Conservation (phyloP, 441 rosid genomes). For the Cnidoscolus chayamansa region DNA sequence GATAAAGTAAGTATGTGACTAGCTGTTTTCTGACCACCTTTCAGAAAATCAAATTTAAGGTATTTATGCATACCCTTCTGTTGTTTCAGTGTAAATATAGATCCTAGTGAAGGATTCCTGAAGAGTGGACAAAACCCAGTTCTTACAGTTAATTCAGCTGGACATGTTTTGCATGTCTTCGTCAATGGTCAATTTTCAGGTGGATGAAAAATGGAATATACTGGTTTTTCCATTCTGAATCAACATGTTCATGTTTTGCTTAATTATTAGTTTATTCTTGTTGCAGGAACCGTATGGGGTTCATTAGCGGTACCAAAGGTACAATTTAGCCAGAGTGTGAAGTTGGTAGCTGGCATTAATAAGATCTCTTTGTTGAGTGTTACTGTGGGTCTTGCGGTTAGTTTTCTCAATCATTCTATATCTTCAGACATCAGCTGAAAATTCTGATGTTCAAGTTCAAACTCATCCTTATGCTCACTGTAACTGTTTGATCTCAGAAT, state of each 20-base stretch:
- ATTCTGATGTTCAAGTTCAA: neutral
- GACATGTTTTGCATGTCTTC: constrained; percentile 94
- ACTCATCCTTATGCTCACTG: neutral
- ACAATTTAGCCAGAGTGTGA: constrained; percentile 54
- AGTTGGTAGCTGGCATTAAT: constrained; percentile 66
- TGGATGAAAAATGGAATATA: constrained; percentile 19
- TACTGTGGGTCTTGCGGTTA: constrained; percentile 89
- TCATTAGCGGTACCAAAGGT: constrained; percentile 67
- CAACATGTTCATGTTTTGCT: constrained; percentile 1
- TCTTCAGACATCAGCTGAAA: neutral
- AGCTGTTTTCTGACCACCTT: too few species aligned
- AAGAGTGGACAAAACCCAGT: constrained; percentile 69
- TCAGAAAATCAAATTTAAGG: too few species aligned
- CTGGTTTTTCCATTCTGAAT: neutral
- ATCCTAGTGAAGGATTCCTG: constrained; percentile 65
- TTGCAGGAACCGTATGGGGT: constrained; percentile 71
- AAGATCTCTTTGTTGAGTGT: constrained; percentile 69
- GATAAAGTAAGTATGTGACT: constrained; percentile 64
- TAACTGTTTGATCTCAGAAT: constrained; percentile 45
- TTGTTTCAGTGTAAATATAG: constrained; percentile 41
- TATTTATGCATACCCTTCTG: neutral
- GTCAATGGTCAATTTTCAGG: constrained; percentile 81
- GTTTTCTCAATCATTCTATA: constrained; percentile 19
- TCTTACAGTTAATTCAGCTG: constrained; percentile 80
- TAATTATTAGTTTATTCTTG: neutral